A percentile compares a stretch with the other conserved stretches of the same genome.
Conservation (phyloP, 768 basidiomycete species). For the Mycena amicta region DNA sequence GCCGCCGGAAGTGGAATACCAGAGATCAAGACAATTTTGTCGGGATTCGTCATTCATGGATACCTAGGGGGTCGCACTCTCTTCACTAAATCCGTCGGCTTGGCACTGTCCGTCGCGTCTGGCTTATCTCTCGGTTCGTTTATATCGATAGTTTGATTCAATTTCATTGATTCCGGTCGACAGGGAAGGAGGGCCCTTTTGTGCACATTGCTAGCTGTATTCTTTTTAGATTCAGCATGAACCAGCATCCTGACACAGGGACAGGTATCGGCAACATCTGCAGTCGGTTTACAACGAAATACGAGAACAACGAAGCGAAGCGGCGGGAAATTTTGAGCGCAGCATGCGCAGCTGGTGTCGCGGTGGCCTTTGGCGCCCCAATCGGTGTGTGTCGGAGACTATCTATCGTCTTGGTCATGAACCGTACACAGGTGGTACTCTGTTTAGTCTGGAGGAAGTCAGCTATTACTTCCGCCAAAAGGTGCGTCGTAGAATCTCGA, state of each 20-base stretch:
- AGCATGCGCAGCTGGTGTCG: conserved; percentile 95
- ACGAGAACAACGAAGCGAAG: conserved; percentile 96
- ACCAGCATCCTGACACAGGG: no score
- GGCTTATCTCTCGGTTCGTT: conserved; percentile 66
- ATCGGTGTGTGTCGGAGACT: conserved; percentile 65
- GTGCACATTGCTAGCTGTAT: conserved; percentile 50
- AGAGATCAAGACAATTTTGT: conserved; percentile 93
- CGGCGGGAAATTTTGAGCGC: conserved; percentile 94
- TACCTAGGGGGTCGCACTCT: conserved; percentile 91
- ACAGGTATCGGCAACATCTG: conserved; percentile 84
- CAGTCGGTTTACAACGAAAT: conserved; percentile 83
- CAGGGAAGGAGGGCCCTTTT: conserved; percentile 41
- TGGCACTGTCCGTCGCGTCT: conserved; percentile 89
- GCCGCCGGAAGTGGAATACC: conserved; percentile 96
- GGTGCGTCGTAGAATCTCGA: conserved; percentile 33
- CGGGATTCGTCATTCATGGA: conserved; percentile 95
- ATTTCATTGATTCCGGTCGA: neutral
- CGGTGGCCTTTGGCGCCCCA: conserved; percentile 96
- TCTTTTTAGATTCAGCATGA: no score
- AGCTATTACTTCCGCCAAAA: conserved; percentile 96
- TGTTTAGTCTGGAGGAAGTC: conserved; percentile 94
- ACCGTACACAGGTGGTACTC: conserved; percentile 50
- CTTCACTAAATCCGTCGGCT: conserved; percentile 86
- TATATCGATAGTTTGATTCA: neutral
- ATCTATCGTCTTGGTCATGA: no score